Evolutionary conservation across 1,284 basidiomycete genomes (phyloP), one percentile per base, ranked within the genome.

Genomic region (Amylostereum chailletii): DNA sequence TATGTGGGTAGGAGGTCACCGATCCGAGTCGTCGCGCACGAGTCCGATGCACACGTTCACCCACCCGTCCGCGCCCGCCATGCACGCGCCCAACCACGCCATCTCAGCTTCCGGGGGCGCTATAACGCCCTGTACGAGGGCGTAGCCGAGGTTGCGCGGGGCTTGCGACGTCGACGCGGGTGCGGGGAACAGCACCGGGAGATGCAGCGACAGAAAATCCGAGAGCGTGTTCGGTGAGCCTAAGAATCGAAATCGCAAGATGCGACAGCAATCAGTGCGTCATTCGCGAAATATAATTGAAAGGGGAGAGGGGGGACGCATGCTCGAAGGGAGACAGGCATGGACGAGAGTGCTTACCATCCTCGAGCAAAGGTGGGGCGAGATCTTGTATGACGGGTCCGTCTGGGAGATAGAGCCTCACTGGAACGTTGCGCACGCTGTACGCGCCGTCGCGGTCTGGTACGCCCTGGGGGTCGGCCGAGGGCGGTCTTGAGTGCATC

Each of bases 1-100:
- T n/a, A n/a, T n/a, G n/a, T n/a, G n/a, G n/a, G n/a, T n/a, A n/a
- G n/a, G n/a, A n/a, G n/a, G n/a, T n/a, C n/a, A n/a, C n/a, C n/a
- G n/a, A n/a, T n/a, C n/a, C 6, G n/a, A 19, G 19, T 19, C 43
- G 5, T 65, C 64, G 10, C 59, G 60, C 39, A 63, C 43, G 41
- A 69, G 44, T 8, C 86, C 86, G 38, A 94, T 72, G 57, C 90
- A 93, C 46, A 95, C 75, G 58, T 87, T 86, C 30, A 96, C 74
- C 94, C 94, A 98, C 5, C 95, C 95, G 62, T 98, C 95, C 4
- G 92, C 90, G 7, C 93, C 92, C 9, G 85, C 79, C 65, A 97
- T 72, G 58, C 90, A 93, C 8, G 90, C 84, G 9, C 91, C 90
- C 9, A 98, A 66, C 94, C 94, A 98, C 1, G 86, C 91, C 61